A percentile compares a stretch with the other conserved stretches of the same genome.
phyloP scores from a whole-genome alignment of 2,329 filamentous ascomycete genomes.

The Pseudogymnoascus sp. region DNA sequence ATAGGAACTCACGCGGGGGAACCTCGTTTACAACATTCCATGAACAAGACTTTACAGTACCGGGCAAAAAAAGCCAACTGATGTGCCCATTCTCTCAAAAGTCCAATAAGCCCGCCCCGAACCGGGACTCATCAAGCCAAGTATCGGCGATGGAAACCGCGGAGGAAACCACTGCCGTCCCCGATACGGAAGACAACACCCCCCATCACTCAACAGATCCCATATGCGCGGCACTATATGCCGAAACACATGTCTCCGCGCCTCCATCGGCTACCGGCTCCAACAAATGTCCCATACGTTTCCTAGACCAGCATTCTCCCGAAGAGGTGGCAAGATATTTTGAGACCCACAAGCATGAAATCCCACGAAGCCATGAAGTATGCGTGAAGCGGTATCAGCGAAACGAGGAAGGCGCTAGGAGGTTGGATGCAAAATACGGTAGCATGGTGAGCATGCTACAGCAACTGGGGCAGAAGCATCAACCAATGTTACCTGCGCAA shows the following conservation, averaged over 20 bases:
- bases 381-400: slow-evolving; percentile 85
- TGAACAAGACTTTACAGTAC: slow-evolving; percentile 85
- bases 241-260: slow-evolving; percentile 42
- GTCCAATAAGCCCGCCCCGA: slow-evolving; percentile 15
- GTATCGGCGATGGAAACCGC: slow-evolving; percentile 19
- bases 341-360: slow-evolving; percentile 89
- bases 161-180: slow-evolving; percentile 14
- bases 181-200: slow-evolving; percentile 33
- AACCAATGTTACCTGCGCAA: slow-evolving; percentile 68
- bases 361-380: slow-evolving; percentile 87
- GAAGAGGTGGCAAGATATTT: slow-evolving; percentile 92
- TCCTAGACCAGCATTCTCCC: slow-evolving; percentile 82
- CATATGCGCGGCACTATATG: slow-evolving; percentile 58
- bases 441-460: slow-evolving; percentile 92
- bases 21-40: slow-evolving; percentile 59
- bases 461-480: slow-evolving; percentile 78
- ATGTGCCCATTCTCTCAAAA: slow-evolving; percentile 65
- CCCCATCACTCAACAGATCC: slow-evolving; percentile 49
- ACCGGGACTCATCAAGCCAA: slow-evolving; percentile 20
- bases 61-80: slow-evolving; percentile 71
- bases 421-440: slow-evolving; percentile 82
- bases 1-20: slow-evolving; percentile 35
- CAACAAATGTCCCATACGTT: slow-evolving; percentile 83
- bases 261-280: slow-evolving; percentile 43
- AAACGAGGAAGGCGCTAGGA: slow-evolving; percentile 75